phyloP scores from a whole-genome alignment of 768 basidiomycete species.

The Brasilioporus rufonigricans region DNA sequence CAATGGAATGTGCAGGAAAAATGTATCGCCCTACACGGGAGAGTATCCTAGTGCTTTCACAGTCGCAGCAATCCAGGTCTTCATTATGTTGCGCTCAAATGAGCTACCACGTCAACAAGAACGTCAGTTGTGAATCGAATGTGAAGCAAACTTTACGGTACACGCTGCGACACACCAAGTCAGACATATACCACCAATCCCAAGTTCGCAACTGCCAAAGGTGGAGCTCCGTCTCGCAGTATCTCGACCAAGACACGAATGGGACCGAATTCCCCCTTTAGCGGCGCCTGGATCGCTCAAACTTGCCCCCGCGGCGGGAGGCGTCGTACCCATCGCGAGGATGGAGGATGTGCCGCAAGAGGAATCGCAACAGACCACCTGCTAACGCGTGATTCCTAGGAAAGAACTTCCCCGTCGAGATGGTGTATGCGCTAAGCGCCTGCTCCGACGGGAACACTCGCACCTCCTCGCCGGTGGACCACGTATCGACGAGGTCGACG shows the following conservation, averaged over 20 bases:
- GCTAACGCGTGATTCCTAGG: constrained; percentile 4
- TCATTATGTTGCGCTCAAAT: no score
- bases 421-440: neutral
- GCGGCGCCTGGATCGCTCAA: neutral
- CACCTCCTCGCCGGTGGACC: neutral
- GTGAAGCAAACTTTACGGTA: no score
- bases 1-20: no score
- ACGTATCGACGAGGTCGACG: neutral
- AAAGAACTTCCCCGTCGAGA: constrained; percentile 8
- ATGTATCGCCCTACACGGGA: no score
- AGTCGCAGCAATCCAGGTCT: no score
- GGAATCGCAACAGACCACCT: constrained; percentile 2
- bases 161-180: no score
- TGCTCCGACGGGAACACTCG: neutral
- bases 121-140: no score
- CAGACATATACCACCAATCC: no score
- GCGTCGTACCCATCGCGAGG: neutral
- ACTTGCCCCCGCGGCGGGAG: neutral
- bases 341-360: constrained; percentile 6
- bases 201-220: neutral
- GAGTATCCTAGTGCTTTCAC: no score
- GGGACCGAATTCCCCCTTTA: constrained; percentile 7
- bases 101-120: no score
- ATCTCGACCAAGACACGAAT: neutral
- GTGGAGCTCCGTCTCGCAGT: neutral